These are phyloP conservation scores for Triticum monococcum DNA, from an alignment of 176 grass and related monocot species.

Conservation along the genomic window DNA sequence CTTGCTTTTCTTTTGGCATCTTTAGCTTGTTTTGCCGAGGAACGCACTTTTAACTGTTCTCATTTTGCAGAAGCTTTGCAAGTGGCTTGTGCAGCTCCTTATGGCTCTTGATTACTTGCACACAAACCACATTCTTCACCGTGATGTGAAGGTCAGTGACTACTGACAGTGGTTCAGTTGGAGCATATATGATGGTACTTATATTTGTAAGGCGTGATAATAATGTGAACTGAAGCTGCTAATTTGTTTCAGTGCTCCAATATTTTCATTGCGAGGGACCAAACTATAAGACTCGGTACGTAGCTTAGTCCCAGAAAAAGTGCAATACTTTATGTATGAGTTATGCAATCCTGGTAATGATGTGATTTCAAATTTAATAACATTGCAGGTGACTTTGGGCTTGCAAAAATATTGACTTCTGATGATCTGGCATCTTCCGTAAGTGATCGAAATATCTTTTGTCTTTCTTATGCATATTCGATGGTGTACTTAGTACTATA, in stretches of 20 bases:
- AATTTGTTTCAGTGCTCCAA: constrained; percentile 92
- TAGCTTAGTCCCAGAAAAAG: constrained; percentile 22
- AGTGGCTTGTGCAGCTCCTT: constrained; percentile 93
- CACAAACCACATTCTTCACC: constrained; percentile 91
- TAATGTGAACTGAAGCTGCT: constrained; percentile 9
- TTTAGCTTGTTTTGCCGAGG: background rate
- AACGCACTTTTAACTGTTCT: background rate
- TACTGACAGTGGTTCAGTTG: constrained; percentile 10
- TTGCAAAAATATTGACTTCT: constrained; percentile 93
- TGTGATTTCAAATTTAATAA: constrained; percentile 21
- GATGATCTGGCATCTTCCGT: constrained; percentile 92
- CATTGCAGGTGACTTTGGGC: constrained; percentile 86
- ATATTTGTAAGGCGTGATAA: constrained; percentile 16
- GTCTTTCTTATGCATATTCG: background rate
- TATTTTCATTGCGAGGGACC: constrained; percentile 92
- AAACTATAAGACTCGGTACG: constrained; percentile 90
- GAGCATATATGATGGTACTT: background rate
- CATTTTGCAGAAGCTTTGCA: constrained; percentile 80
- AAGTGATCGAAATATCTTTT: constrained; percentile 29
- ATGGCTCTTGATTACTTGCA: constrained; percentile 98
- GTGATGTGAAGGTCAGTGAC: constrained; percentile 85
- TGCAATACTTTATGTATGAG: constrained; percentile 25
- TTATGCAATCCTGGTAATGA: constrained; percentile 19
- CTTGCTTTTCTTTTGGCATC: constrained; percentile 9
- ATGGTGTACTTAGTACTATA: constrained; percentile 31